Evolutionary conservation across 176 grass and related monocot species (phyloP), one percentile per base, ranked within the genome.

Genomic region (Cenchrus fungigraminus): DNA sequence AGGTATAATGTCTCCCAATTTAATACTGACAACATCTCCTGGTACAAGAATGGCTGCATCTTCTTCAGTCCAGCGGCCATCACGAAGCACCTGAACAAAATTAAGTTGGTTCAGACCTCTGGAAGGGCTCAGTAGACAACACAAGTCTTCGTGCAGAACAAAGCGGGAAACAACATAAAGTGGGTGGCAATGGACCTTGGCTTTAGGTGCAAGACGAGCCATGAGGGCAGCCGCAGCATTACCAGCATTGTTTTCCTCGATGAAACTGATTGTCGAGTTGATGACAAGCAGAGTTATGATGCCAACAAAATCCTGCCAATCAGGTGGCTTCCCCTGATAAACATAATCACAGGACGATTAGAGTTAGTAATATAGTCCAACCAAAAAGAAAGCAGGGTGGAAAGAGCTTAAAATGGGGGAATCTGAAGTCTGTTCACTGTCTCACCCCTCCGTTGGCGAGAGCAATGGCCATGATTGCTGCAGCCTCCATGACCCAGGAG

Each of bases 381-480:
- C 29, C 54, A 12, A 82, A 28, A 43, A 60, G 7, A 53, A 55
- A 80, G 49, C 4, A 8, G 52, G 29, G 53, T 3, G 53, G 28
- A 28, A 66, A 76, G 15, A 22, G 11, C 69, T 28, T 80, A 29
- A 31, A 37, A 34, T 3, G 73, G 65, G 34, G 52, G 58, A 25
- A 62, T 63, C 0, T 77, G 62, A 79, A 62, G 31, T 13, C 45
- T 44, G 50, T 13, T 51, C 2, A 11, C 12, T 43, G 42, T 17
- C 83, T 50, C 68, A 94, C 92, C 75, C 89, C 92, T 90, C 92
- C 92, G 61, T 94, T 94, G 0, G 92, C 92, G 1, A 92, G 75
- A 9, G 92, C 92, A 59, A 94, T 94, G 63, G 92, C 92, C 92
- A 94, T 94, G 68, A 94, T 92, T 56, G 92, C 92, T 31, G 92